These are phyloP conservation scores for Mortierella sp. DNA, from an alignment of 371 early-diverging fungal genomes.

Conservation along the genomic window DNA sequence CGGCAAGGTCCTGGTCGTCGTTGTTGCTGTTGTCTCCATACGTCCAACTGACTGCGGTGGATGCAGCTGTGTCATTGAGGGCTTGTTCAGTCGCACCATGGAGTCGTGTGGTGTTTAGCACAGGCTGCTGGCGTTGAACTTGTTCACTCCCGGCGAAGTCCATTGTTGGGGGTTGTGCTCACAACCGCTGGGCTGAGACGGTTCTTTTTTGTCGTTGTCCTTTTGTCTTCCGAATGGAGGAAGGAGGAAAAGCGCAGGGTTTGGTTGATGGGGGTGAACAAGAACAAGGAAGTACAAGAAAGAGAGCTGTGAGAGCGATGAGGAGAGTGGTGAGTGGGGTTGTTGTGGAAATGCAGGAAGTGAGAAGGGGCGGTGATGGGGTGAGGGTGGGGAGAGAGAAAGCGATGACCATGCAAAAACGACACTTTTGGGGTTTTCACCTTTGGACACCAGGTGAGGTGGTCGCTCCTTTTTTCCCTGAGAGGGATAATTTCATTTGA, in stretches of 20 bases:
- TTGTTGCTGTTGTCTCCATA: not conserved
- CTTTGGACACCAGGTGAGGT: too few relatives aligned
- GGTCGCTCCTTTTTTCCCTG: too few relatives aligned
- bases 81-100: not conserved
- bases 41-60: not conserved
- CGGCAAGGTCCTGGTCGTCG: not conserved
- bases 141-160: slow-evolving; percentile 16
- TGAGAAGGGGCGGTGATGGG: not conserved
- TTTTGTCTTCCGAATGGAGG: not conserved
- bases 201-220: slow-evolving; percentile 5
- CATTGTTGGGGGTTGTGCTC: slow-evolving; percentile 7
- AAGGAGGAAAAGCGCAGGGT: not conserved
- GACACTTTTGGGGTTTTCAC: not conserved
- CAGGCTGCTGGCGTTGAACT: slow-evolving; percentile 2
- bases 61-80: not conserved
- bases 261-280: not conserved
- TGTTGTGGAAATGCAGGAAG: not conserved
- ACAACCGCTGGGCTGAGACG: slow-evolving; percentile 16
- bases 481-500: too few relatives aligned
- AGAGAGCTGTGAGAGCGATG: not conserved
- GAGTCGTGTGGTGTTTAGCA: not conserved
- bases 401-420: not conserved
- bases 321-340: not conserved
- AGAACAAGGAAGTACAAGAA: not conserved
- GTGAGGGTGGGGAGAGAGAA: not conserved